Conservation (phyloP, 306 rosid species). For the Prunus dulcis region DNA sequence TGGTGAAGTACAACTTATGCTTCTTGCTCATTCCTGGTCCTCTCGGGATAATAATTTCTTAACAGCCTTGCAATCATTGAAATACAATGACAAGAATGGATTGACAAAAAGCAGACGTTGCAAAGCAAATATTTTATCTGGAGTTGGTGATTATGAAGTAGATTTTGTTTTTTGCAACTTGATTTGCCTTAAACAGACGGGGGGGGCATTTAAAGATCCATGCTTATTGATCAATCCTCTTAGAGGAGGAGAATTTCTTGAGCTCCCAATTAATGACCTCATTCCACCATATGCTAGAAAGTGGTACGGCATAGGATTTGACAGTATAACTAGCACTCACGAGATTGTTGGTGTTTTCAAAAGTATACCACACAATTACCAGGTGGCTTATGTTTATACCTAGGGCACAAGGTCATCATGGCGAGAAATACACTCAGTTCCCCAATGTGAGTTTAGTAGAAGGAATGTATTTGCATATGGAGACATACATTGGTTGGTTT, state of each 20-base stretch:
- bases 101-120: neutral
- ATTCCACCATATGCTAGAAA: too few relatives aligned
- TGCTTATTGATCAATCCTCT: neutral
- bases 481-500: neutral
- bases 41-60: too few relatives aligned
- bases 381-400: neutral
- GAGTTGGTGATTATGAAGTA: neutral
- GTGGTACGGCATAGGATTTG: neutral
- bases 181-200: neutral
- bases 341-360: neutral
- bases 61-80: neutral
- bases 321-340: neutral
- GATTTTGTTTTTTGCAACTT: neutral
- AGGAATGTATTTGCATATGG: neutral
- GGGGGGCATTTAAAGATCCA: neutral
- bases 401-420: neutral
- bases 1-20: neutral
- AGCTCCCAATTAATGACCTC: too few relatives aligned
- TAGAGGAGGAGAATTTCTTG: neutral
- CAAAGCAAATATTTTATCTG: too few relatives aligned
- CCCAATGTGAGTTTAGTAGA: neutral
- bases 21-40: neutral
- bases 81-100: neutral
- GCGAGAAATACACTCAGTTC: constrained; percentile 7
- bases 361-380: too few relatives aligned